These are phyloP conservation scores for Candida namnaoensis DNA, from an alignment of 805 yeast genomes.

Conservation along the genomic window DNA sequence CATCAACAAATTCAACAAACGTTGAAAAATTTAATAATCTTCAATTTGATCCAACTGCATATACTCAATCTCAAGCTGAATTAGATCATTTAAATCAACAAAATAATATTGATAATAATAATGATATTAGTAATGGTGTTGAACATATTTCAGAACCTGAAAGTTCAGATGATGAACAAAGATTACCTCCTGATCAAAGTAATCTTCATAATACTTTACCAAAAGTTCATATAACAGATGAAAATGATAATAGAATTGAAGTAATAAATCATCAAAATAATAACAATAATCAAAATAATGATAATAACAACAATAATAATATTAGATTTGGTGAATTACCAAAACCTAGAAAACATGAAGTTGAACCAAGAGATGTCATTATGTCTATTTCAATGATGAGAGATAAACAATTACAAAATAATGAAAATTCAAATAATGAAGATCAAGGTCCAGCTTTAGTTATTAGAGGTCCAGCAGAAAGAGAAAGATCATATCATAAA, in stretches of 20 bases:
- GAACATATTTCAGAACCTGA: slow-evolving; percentile 14
- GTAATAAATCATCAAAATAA: neutral
- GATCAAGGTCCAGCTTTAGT: slow-evolving; percentile 74
- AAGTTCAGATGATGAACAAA: slow-evolving; percentile 9
- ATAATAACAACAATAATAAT: too few relatives aligned
- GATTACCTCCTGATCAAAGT: neutral
- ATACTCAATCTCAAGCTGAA: slow-evolving; percentile 5
- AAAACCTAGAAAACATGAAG: slow-evolving; percentile 28
- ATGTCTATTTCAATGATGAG: slow-evolving; percentile 79
- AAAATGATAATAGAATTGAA: slow-evolving; percentile 1
- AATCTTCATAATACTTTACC: neutral
- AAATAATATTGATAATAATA: neutral
- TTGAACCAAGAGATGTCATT: slow-evolving; percentile 78
- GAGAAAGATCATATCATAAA: slow-evolving; percentile 29
- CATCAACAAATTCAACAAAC: neutral
- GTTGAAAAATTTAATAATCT: too few relatives aligned
- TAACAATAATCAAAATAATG: too few relatives aligned
- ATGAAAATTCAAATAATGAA: slow-evolving; percentile 25
- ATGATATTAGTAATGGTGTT: neutral
- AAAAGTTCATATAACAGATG: slow-evolving; percentile 1
- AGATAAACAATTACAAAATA: slow-evolving; percentile 31
- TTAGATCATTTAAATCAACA: neutral
- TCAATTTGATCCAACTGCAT: neutral
- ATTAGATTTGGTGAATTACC: slow-evolving; percentile 17
- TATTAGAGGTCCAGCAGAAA: slow-evolving; percentile 71